Conservation (phyloP, 208 protist genomes). For the Naegleria fowleri region DNA sequence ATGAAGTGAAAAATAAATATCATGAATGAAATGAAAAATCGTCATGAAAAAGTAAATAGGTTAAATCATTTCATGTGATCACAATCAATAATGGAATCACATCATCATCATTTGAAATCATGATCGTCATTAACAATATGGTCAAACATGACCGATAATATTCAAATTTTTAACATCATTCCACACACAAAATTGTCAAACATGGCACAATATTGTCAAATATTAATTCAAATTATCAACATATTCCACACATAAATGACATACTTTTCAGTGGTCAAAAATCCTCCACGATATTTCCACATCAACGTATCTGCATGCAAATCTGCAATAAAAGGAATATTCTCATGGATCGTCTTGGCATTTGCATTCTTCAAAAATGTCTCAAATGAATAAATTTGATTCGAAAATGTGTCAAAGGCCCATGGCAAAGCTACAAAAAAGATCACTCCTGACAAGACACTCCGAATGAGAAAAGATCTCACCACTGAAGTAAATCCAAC, state of each 20-base stretch:
- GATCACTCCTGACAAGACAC: background rate
- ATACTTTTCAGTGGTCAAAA: background rate
- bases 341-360: background rate
- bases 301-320: slow-evolving; percentile 1
- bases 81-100: no score
- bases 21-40: no score
- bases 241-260: background rate
- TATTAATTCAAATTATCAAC: background rate
- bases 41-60: background rate
- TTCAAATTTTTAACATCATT: background rate
- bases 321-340: slow-evolving; percentile 5
- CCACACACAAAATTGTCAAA: background rate
- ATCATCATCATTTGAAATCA: no score
- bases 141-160: no score
- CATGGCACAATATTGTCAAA: background rate
- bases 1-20: background rate
- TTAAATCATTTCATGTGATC: no score
- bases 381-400: background rate
- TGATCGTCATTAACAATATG: no score
- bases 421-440: background rate
- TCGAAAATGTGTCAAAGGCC: background rate
- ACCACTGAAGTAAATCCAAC: background rate
- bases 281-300: background rate
- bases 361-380: background rate
- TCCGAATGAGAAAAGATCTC: background rate